These are phyloP conservation scores for Paradendryphiella salina DNA, from an alignment of 2,329 filamentous ascomycete species.

Conservation along the genomic window DNA sequence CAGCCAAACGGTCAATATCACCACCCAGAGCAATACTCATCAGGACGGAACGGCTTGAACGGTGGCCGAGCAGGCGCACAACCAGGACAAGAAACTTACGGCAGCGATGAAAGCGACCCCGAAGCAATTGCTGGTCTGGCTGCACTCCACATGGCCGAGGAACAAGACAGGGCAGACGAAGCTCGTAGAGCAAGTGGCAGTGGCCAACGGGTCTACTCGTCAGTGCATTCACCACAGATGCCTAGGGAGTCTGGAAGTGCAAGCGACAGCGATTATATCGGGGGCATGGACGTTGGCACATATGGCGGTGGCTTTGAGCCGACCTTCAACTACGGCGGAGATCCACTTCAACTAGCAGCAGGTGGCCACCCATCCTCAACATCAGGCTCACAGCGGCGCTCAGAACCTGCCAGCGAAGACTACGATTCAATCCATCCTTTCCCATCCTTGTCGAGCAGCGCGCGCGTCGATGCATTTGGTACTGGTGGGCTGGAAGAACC, in stretches of 20 bases:
- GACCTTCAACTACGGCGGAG: constrained; percentile 63
- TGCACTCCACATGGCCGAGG: constrained; percentile 81
- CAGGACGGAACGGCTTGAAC: constrained; percentile 51
- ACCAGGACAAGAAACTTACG: constrained; percentile 34
- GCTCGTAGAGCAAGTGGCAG: constrained; percentile 62
- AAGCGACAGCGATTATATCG: constrained; percentile 70
- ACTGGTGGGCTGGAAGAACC: constrained; percentile 88
- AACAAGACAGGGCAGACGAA: constrained; percentile 67
- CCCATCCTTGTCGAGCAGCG: constrained; percentile 60
- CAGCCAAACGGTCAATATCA: constrained; percentile 42
- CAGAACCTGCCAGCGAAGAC: constrained; percentile 49
- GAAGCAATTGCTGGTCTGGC: constrained; percentile 83
- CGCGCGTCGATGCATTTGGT: constrained; percentile 81
- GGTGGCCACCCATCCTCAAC: constrained; percentile 48
- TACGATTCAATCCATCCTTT: constrained; percentile 61
- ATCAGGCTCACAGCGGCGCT: constrained; percentile 52
- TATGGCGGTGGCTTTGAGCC: constrained; percentile 73
- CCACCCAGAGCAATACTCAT: constrained; percentile 23
- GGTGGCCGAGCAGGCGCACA: constrained; percentile 50
- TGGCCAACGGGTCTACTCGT: constrained; percentile 55
- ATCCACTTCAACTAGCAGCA: constrained; percentile 49
- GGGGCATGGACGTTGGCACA: constrained; percentile 69
- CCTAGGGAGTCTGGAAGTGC: constrained; percentile 37
- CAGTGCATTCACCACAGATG: constrained; percentile 49
- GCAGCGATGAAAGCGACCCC: constrained; percentile 77